Conservation (phyloP, 1,139 yeast species). For the Geotrichum australiense region DNA sequence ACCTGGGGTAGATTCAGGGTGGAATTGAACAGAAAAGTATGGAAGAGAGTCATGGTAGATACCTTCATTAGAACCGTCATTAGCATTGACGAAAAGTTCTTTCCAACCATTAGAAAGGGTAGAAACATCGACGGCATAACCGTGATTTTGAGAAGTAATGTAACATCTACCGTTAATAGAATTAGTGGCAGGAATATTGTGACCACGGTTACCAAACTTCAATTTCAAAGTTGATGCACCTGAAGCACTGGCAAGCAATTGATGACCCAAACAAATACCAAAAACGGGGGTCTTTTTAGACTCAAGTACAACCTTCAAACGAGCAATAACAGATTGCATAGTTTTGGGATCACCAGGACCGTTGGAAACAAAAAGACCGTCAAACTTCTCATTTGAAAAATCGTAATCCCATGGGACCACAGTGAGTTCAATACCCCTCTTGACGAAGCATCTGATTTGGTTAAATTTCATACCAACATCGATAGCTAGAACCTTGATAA, state of each 20-base stretch:
- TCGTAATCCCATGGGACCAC: constrained; percentile 97
- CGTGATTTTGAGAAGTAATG: constrained; percentile 98
- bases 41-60: constrained; percentile 85
- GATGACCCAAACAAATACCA: constrained; percentile 99
- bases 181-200: constrained; percentile 96
- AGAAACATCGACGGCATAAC: constrained; percentile 86
- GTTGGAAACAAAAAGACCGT: constrained; percentile 92
- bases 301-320: constrained; percentile 49
- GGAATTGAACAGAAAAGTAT: constrained; percentile 97
- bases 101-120: constrained; percentile 77
- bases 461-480: constrained; percentile 98
- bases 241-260: constrained; percentile 88
- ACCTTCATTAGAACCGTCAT: constrained; percentile 98
- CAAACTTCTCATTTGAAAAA: constrained; percentile 64
- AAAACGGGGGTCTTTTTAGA: constrained; percentile 60
- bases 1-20: constrained; percentile 99
- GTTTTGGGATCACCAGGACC: constrained; percentile 99
- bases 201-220: constrained; percentile 99
- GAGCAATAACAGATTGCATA: constrained; percentile 57
- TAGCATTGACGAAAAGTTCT: constrained; percentile 90
- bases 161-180: constrained; percentile 92
- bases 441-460: constrained; percentile 93
- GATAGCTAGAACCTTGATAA: constrained; percentile 75
- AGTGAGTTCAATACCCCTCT: constrained; percentile 90
- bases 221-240: constrained; percentile 90